Conservation (phyloP, 2,329 filamentous ascomycete genomes). For the Parascedosporium putredinis region DNA sequence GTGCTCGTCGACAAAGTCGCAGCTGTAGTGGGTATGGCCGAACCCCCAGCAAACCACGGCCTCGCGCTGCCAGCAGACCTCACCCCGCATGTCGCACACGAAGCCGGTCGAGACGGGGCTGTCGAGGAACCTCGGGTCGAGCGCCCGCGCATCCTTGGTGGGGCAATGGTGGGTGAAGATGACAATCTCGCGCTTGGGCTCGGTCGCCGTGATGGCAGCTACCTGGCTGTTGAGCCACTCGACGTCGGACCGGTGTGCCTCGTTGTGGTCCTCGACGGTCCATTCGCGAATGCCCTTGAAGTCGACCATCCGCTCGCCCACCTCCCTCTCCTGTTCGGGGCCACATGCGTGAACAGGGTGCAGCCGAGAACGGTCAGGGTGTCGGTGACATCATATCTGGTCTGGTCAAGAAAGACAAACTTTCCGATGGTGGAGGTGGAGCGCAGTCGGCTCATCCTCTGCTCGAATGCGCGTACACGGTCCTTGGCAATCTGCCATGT, state of each 20-base stretch:
- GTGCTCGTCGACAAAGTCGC: slow-evolving; percentile 23
- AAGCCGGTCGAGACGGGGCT: slow-evolving; percentile 24
- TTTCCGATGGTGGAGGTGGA: slow-evolving; percentile 11
- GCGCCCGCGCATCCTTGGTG: slow-evolving; percentile 20
- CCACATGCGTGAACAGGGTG: slow-evolving; percentile 29
- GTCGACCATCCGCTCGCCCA: slow-evolving; percentile 17
- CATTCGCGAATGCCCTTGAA: slow-evolving; percentile 22
- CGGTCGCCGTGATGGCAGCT: not conserved
- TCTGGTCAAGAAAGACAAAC: slow-evolving; percentile 30
- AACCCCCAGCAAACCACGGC: slow-evolving; percentile 34
- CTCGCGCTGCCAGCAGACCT: slow-evolving; percentile 23
- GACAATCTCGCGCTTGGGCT: slow-evolving; percentile 19
- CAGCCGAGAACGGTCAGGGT: slow-evolving; percentile 30
- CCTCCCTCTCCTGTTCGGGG: slow-evolving; percentile 17
- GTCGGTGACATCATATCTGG: slow-evolving; percentile 25
- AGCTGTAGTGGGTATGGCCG: slow-evolving; percentile 39
- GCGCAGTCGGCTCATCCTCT: slow-evolving; percentile 1
- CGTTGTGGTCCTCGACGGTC: slow-evolving; percentile 15
- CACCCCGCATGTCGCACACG: slow-evolving; percentile 25
- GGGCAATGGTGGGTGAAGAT: slow-evolving; percentile 35
- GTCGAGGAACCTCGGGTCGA: slow-evolving; percentile 22
- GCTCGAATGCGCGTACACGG: not conserved
- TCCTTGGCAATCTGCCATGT: slow-evolving; percentile 4
- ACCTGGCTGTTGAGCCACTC: slow-evolving; percentile 18
- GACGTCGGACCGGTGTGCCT: slow-evolving; percentile 15